Evolutionary conservation across 2,329 filamentous ascomycete species (phyloP), one percentile per base, ranked within the genome.

Genomic region (Bimuria novae-zelandiae): DNA sequence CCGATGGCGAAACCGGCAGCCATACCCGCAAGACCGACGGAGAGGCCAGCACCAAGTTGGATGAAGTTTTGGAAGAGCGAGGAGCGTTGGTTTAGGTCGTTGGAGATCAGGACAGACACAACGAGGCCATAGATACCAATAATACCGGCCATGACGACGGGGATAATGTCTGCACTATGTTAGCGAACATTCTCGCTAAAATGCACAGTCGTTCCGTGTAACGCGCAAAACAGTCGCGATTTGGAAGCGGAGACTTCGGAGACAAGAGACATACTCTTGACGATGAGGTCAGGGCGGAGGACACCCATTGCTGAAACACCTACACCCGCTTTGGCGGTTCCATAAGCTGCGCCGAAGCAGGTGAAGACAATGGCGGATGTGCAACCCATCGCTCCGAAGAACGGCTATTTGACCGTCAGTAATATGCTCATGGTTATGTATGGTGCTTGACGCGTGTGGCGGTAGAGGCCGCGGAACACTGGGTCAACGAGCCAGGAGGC

Each of bases 141-240:
- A 80, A 99, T 99, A 97, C 94, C 94, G 84, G 94, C 94, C 94
- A 99, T 99, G 87, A 99, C 96, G 79, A 97, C 94, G 76, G 94
- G 94, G 63, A 97, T 93, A 78, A 97, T 97, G 85, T 97, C 93
- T 97, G 65, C 8, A 51, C 54, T 11, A 27, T 19, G 47, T 66
- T 51, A 71, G 56, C 40, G 12, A 29, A 6, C 21, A 7, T 25
- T 25, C 17, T 27, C 14, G 35, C 21, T 6, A 6, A 12, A 7
- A 16, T 29, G 16, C 17, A 16, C 14, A 19, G 11, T 12, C 11
- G 35, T 33, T 19, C 3, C 22, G 23, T n/a, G 19, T 12, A 10
- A 14, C 22, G 32, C 23, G 14, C 35, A 27, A 12, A 0, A 8
- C 12, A 23, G 40, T 8, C 19, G 22, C 32, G 25, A 17, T 17